These are phyloP conservation scores for Amphirosellinia nigrospora DNA, from an alignment of 495 filamentous ascomycete genomes.

Conservation along the genomic window DNA sequence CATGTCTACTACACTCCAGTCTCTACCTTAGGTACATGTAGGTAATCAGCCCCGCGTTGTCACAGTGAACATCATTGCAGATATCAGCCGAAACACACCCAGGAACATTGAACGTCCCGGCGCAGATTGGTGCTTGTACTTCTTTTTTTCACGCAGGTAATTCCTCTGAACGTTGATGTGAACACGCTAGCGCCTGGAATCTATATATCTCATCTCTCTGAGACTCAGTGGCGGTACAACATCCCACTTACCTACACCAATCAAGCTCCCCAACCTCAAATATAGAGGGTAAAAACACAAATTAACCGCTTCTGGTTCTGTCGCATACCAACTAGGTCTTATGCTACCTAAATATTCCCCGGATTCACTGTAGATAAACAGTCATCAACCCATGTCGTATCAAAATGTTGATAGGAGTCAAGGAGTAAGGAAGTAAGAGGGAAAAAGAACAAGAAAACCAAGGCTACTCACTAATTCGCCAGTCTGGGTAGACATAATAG, in stretches of 20 bases:
- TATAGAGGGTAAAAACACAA: not conserved
- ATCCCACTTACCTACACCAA: not conserved
- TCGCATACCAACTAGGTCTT: not conserved
- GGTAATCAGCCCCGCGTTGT: not conserved
- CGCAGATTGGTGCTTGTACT: not conserved
- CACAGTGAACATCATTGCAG: not conserved
- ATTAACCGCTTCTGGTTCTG: not conserved
- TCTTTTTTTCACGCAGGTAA: not conserved
- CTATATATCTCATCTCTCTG: not conserved
- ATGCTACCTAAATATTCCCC: slow-evolving; percentile 8
- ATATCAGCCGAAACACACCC: not conserved
- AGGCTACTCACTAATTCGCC: slow-evolving; percentile 37
- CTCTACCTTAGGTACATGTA: too few relatives aligned
- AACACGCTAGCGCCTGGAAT: not conserved
- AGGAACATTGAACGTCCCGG: not conserved
- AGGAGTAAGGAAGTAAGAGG: not conserved
- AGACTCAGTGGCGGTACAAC: not conserved
- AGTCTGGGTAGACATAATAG: slow-evolving; percentile 49
- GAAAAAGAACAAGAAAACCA: not conserved
- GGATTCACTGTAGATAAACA: slow-evolving; percentile 20
- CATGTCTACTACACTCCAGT: too few relatives aligned
- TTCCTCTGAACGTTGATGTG: not conserved
- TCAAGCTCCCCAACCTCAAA: not conserved
- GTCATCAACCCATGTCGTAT: not conserved
- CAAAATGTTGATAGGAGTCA: not conserved